These are phyloP conservation scores for Lactifluus subvellereus DNA, from an alignment of 768 basidiomycete species.

Conservation along the genomic window DNA sequence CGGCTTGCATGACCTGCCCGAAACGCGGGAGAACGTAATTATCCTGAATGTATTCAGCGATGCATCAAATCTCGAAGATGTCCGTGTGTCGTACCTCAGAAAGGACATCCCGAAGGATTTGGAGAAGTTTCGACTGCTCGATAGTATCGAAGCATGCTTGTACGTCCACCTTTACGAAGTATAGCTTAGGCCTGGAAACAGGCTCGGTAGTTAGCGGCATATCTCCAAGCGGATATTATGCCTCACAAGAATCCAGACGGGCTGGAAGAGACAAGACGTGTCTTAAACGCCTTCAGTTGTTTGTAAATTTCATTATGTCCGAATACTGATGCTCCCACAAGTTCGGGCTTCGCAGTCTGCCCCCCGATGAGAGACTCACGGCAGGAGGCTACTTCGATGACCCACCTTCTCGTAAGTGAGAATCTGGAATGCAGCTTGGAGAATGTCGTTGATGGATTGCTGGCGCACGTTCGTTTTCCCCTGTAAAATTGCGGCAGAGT, in stretches of 20 bases:
- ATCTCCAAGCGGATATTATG: neutral
- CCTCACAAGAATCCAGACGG: slow-evolving; percentile 49
- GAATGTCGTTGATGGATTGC: slow-evolving; percentile 81
- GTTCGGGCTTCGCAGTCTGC: slow-evolving; percentile 55
- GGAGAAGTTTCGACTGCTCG: slow-evolving; percentile 76
- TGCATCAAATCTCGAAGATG: neutral
- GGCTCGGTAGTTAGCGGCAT: neutral
- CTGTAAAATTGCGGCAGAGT: neutral
- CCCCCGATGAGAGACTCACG: neutral
- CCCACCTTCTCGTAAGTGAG: slow-evolving; percentile 81
- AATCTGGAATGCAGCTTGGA: slow-evolving; percentile 81
- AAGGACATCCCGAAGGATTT: slow-evolving; percentile 67
- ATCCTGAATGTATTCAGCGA: slow-evolving; percentile 43
- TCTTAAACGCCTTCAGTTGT: slow-evolving; percentile 68
- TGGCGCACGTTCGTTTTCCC: slow-evolving; percentile 26
- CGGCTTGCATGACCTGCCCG: slow-evolving; percentile 53
- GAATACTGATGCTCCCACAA: slow-evolving; percentile 79
- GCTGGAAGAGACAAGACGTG: slow-evolving; percentile 35
- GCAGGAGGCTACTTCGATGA: neutral
- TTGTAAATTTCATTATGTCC: slow-evolving; percentile 77
- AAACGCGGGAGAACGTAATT: slow-evolving; percentile 65
- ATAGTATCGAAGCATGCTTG: slow-evolving; percentile 97
- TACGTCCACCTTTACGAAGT: slow-evolving; percentile 96
- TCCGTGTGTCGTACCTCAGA: slow-evolving; percentile 46
- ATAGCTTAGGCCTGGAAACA: slow-evolving; percentile 66